Evolutionary conservation across 768 basidiomycete species (phyloP).

Genomic region (Megacollybia marginata): DNA sequence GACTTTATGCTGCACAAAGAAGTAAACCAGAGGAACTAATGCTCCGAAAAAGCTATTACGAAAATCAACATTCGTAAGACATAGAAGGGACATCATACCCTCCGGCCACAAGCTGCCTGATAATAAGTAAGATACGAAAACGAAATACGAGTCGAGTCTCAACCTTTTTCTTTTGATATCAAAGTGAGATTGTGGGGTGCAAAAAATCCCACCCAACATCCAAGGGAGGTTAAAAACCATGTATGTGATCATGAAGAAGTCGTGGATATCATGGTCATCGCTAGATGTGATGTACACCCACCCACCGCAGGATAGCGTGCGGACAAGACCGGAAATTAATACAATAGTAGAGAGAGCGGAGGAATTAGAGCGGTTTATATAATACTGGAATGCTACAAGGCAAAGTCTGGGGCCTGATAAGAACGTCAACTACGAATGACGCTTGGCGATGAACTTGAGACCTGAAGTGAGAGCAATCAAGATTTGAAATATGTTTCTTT

Average conservation of each 20-base stretch:
- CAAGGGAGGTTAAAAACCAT: constrained; percentile 81
- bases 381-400: constrained; percentile 57
- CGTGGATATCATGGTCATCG: constrained; percentile 80
- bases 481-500: constrained; percentile 79
- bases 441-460: constrained; percentile 12
- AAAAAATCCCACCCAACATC: constrained; percentile 69
- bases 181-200: constrained; percentile 36
- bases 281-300: constrained; percentile 89
- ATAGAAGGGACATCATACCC: constrained; percentile 28
- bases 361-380: constrained; percentile 36
- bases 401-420: constrained; percentile 66
- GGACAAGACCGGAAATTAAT: constrained; percentile 53
- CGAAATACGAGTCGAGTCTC: constrained; percentile 5
- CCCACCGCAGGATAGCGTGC: constrained; percentile 80
- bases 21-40: constrained; percentile 71
- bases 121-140: neutral
- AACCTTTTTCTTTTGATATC: constrained; percentile 49
- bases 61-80: constrained; percentile 1
- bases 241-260: constrained; percentile 83
- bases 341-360: constrained; percentile 44
- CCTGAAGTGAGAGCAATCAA: constrained; percentile 82
- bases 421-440: neutral
- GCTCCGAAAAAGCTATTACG: constrained; percentile 59
- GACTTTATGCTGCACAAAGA: constrained; percentile 82
- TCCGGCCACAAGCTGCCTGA: constrained; percentile 46